Conservation (phyloP, 179 eudicot species). For the Amaranthus tricolor region DNA sequence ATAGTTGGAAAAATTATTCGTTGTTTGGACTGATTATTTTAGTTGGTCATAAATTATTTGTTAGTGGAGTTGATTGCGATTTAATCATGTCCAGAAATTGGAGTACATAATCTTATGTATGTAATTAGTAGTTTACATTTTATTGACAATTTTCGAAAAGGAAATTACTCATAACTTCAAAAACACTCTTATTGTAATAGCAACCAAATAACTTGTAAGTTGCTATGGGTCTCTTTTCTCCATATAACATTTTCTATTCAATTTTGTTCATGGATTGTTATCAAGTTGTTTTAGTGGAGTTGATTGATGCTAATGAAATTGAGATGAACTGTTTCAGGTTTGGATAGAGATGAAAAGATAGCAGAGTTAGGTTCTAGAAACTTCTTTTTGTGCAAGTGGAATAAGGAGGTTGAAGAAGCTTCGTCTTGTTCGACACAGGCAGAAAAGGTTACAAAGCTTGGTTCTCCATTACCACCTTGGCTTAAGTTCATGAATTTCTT, state of each 20-base stretch:
- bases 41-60: neutral
- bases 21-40: no score
- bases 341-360: constrained; percentile 65
- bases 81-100: no score
- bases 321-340: constrained; percentile 38
- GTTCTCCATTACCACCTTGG: constrained; percentile 53
- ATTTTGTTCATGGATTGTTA: no score
- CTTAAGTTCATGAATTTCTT: constrained; percentile 61
- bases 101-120: no score
- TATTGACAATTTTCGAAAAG: no score
- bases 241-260: no score
- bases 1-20: no score
- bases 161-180: no score
- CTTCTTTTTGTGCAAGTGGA: constrained; percentile 64
- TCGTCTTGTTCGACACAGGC: constrained; percentile 54
- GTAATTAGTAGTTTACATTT: no score
- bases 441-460: constrained; percentile 35
- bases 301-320: neutral
- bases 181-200: no score
- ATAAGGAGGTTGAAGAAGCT: constrained; percentile 17
- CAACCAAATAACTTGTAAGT: no score
- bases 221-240: no score
- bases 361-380: constrained; percentile 69
- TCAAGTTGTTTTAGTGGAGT: neutral
- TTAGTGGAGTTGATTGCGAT: neutral